Evolutionary conservation across 192 early-diverging fungal species (phyloP), one percentile per base, ranked within the genome.

Genomic region (Coemansia javaensis): DNA sequence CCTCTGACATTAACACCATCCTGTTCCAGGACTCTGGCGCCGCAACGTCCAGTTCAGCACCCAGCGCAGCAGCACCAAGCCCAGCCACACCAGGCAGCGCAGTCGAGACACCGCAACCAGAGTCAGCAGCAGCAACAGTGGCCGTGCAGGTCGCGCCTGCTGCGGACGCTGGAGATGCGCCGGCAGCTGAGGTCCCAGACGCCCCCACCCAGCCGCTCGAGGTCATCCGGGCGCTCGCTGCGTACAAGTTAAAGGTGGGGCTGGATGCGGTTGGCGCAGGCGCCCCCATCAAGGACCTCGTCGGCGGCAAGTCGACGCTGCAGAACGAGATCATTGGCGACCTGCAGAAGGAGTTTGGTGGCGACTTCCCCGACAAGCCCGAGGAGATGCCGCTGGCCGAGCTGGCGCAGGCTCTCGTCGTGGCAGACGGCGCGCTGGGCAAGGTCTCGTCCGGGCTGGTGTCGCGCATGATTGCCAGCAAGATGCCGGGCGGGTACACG

Each of bases 321-420:
- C 93, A 97, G 62, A 97, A 97, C 77, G 94, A 97, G 58, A 91
- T 97, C 28, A 75, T 94, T 46, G 94, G 94, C 64, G 94, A 97
- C 62, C 65, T 97, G 31, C 88, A 86, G 47, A 91, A 90, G 57
- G 94, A 97, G 71, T 93, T 94, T 73, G 82, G 81, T 38, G 81
- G 78, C 43, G 80, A 77, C 42, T 74, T 88, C 32, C 87, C 90
- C 24, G 94, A 97, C 46, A 93, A 92, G 73, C 79, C 90, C 47
- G 94, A 97, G 55, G 94, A 97, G 66, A 77, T 85, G 22, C 88
- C 90, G 11, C 74, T 97, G 31, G 71, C 75, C 36, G 94, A 97
- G 59, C 82, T 97, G 18, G 81, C 82, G 22, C 68, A 79, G 21
- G 67, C 78, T 9, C 67, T 97, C 31, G 66, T 79, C 31, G 68